These are phyloP conservation scores for Prosopis cineraria DNA, from an alignment of 306 rosid genomes.

Conservation along the genomic window DNA sequence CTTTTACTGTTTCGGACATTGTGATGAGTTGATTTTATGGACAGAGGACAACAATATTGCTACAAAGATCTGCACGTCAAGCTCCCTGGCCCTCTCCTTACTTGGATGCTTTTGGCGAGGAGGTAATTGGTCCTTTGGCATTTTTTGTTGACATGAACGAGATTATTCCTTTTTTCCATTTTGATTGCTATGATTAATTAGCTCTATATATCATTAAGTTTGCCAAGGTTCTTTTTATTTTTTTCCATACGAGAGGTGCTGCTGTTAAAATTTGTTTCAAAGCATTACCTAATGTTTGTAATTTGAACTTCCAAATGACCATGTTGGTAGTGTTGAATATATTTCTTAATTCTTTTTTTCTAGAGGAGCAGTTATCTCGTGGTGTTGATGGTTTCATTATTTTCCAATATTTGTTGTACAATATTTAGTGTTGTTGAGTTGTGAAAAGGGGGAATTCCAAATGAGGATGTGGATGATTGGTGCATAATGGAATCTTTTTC, in stretches of 20 bases:
- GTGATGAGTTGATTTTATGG: constrained; percentile 28
- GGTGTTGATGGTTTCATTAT: neutral
- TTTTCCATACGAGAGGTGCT: neutral
- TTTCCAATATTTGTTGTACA: neutral
- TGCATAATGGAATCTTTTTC: neutral
- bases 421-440: neutral
- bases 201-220: neutral
- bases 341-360: neutral
- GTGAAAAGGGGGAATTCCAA: neutral
- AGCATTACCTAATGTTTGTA: neutral
- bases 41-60: constrained; percentile 82
- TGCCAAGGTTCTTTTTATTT: neutral
- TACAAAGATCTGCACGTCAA: constrained; percentile 93
- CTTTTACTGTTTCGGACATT: neutral
- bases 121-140: constrained; percentile 55
- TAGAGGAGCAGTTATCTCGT: neutral
- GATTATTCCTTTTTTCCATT: neutral
- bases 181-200: neutral
- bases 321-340: neutral
- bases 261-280: neutral
- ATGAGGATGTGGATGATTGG: constrained; percentile 1
- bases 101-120: constrained; percentile 96
- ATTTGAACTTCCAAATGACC: neutral
- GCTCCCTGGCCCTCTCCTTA: constrained; percentile 98
- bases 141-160: neutral